Percentiles rank a stretch among this genome's conserved stretches.
These are phyloP conservation scores for Artemisia annua DNA, from an alignment of 129 eudicot genomes.

Conservation along the genomic window DNA sequence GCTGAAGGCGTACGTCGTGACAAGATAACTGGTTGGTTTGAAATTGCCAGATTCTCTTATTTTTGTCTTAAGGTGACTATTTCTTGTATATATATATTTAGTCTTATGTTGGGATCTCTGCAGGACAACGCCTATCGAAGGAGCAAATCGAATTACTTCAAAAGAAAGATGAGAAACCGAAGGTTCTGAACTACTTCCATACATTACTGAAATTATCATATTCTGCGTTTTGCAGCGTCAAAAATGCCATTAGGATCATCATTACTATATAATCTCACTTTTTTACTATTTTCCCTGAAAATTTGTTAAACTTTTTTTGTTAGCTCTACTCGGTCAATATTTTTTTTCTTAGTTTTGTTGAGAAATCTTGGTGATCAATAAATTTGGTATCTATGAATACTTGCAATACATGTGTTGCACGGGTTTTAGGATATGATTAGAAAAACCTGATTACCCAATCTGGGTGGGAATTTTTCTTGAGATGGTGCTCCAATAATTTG, in stretches of 20 bases:
- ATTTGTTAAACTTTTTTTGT: neutral
- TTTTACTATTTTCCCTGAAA: slow-evolving; percentile 8
- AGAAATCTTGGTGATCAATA: neutral
- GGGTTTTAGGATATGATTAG: neutral
- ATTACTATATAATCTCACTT: neutral
- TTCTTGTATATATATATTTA: slow-evolving; percentile 7
- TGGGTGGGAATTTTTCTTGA: neutral
- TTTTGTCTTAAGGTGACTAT: neutral
- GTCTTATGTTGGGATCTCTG: slow-evolving; percentile 18
- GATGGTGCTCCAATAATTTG: neutral
- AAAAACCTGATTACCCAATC: neutral
- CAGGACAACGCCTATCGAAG: slow-evolving; percentile 82
- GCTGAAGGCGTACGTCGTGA: slow-evolving; percentile 84
- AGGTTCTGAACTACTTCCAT: slow-evolving; percentile 49
- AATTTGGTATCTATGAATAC: neutral
- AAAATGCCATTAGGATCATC: neutral
- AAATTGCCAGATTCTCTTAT: neutral
- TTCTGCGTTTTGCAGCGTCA: neutral
- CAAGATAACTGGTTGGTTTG: slow-evolving; percentile 58
- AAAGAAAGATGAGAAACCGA: slow-evolving; percentile 87
- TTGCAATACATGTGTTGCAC: no score
- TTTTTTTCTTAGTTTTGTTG: neutral
- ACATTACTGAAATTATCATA: neutral
- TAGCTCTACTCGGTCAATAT: neutral
- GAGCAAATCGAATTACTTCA: slow-evolving; percentile 63